Percentiles rank a stretch among this genome's conserved stretches.
These are phyloP conservation scores for Zelopaecilomyces penicillatus DNA, from an alignment of 2,329 filamentous ascomycete genomes.

Conservation along the genomic window DNA sequence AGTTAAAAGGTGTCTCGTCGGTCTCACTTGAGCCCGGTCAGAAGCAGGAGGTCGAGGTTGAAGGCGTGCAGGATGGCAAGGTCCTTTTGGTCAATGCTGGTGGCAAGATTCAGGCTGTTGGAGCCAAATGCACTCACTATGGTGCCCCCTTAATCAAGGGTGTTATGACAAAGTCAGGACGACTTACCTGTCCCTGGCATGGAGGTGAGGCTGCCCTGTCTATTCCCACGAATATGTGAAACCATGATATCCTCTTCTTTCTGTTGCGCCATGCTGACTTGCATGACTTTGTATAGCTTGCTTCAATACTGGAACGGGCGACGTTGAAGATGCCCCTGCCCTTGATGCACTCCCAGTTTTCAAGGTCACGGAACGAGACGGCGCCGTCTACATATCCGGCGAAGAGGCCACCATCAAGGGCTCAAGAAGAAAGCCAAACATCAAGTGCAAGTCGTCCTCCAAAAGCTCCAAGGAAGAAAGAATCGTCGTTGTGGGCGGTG, in stretches of 20 bases:
- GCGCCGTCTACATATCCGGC: constrained; percentile 74
- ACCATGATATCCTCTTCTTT: background rate
- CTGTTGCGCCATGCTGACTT: background rate
- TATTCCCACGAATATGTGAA: background rate
- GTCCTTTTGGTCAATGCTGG: constrained; percentile 75
- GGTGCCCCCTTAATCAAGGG: constrained; percentile 84
- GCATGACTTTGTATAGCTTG: constrained; percentile 52
- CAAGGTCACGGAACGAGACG: constrained; percentile 70
- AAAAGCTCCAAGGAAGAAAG: constrained; percentile 46
- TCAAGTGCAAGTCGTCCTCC: constrained; percentile 55
- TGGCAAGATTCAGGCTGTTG: constrained; percentile 69
- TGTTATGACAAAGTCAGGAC: constrained; percentile 70
- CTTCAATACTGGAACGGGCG: constrained; percentile 81
- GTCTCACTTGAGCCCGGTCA: constrained; percentile 69
- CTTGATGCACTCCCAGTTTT: constrained; percentile 80
- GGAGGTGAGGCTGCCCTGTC: constrained; percentile 54
- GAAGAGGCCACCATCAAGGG: constrained; percentile 72
- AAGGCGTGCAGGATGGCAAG: constrained; percentile 79
- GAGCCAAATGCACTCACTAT: constrained; percentile 82
- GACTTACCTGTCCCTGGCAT: constrained; percentile 92
- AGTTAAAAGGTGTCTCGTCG: constrained; percentile 68
- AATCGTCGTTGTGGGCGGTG: constrained; percentile 81
- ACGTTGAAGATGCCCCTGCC: constrained; percentile 91
- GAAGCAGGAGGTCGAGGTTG: constrained; percentile 84
- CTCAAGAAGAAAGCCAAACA: constrained; percentile 63